Conservation (phyloP, 257 asterid genomes). For the Asclepias syriaca region DNA sequence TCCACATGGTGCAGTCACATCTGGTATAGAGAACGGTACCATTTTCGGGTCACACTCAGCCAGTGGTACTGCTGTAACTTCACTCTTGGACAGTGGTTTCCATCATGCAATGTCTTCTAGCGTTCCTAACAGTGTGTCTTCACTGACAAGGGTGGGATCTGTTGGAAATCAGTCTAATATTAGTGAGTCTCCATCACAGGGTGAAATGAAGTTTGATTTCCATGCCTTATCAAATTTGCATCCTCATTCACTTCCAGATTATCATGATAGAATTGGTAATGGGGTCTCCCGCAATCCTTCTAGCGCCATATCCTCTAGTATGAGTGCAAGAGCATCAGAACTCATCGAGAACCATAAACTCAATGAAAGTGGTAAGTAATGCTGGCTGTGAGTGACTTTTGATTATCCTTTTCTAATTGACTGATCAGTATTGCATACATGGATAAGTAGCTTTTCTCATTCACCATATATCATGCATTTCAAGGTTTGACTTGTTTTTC, state of each 20-base stretch:
- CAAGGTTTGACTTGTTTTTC: not conserved
- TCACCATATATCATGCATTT: not conserved
- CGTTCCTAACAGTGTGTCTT: constrained; percentile 60
- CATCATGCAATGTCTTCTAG: constrained; percentile 57
- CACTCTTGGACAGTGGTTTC: constrained; percentile 52
- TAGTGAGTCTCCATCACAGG: constrained; percentile 45
- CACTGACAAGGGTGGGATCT: constrained; percentile 48
- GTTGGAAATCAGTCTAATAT: constrained; percentile 44
- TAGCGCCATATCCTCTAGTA: constrained; percentile 51
- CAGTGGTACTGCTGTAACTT: constrained; percentile 42
- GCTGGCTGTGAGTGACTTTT: not conserved
- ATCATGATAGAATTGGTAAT: constrained; percentile 59
- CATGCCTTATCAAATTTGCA: constrained; percentile 50
- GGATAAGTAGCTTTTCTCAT: not conserved
- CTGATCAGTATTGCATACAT: not conserved
- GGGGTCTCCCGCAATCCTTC: constrained; percentile 66
- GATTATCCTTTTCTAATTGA: not conserved
- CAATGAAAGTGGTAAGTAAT: constrained; percentile 49
- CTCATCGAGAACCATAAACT: constrained; percentile 62
- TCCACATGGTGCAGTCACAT: constrained; percentile 39
- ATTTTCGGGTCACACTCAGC: constrained; percentile 40
- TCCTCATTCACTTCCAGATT: constrained; percentile 82
- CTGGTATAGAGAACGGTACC: constrained; percentile 45
- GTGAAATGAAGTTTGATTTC: constrained; percentile 56
- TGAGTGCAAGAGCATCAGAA: constrained; percentile 47